These are phyloP conservation scores for Amanita thiersii DNA, from an alignment of 768 basidiomycete species.

Conservation along the genomic window DNA sequence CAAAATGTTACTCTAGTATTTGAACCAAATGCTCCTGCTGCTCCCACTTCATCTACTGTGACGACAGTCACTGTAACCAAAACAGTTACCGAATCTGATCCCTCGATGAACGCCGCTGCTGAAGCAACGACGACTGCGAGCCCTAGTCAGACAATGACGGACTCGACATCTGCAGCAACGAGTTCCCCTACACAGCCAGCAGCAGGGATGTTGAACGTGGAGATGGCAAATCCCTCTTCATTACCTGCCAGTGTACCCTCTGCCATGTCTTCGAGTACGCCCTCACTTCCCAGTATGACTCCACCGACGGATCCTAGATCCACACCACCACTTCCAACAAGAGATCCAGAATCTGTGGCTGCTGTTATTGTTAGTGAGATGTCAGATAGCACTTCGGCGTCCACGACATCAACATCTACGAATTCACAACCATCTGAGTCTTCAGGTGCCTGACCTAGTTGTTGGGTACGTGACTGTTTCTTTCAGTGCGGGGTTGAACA, in stretches of 20 bases:
- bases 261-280: no score
- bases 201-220: slow-evolving; percentile 1
- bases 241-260: no score
- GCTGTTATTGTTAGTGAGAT: background rate
- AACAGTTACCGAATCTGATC: background rate
- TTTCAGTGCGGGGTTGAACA: no score
- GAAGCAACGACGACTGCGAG: background rate
- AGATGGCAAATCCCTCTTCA: slow-evolving; percentile 1
- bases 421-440: background rate
- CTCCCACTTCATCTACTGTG: background rate
- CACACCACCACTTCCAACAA: background rate
- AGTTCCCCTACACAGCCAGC: background rate
- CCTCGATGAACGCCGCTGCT: background rate
- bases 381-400: no score
- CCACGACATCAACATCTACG: background rate
- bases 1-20: slow-evolving; percentile 1
- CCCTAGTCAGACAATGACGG: background rate
- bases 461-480: no score
- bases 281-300: no score
- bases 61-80: slow-evolving; percentile 6
- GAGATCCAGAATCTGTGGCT: background rate
- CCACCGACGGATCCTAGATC: no score
- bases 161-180: background rate
- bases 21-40: background rate
- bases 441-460: no score